A percentile compares a stretch with the other conserved stretches of the same genome.
Conservation (phyloP, 1,139 yeast genomes). For the Blastobotrys buckinghamii region DNA sequence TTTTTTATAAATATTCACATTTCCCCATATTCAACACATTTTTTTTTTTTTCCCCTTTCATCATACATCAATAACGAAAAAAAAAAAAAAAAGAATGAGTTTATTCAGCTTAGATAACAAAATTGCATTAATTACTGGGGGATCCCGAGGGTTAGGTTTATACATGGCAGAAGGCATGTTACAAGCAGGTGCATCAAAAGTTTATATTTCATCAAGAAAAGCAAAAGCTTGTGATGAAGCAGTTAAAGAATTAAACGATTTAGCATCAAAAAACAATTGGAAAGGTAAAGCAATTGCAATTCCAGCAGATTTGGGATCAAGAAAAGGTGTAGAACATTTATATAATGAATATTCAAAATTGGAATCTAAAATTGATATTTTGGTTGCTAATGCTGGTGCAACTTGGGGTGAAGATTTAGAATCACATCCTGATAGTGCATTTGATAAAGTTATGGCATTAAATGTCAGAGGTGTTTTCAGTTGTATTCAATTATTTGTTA, state of each 20-base stretch:
- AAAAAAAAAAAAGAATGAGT: not conserved
- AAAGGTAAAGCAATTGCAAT: constrained; percentile 46
- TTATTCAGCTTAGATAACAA: constrained; percentile 40
- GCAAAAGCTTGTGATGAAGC: constrained; percentile 59
- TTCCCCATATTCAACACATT: not conserved
- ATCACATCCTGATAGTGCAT: constrained; percentile 55
- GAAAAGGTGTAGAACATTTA: constrained; percentile 46
- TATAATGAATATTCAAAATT: constrained; percentile 39
- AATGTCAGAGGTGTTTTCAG: constrained; percentile 70
- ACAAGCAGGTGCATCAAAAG: constrained; percentile 55
- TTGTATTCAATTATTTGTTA: constrained; percentile 57
- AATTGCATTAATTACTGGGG: constrained; percentile 71
- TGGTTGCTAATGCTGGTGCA: constrained; percentile 78
- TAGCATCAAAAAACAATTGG: constrained; percentile 40
- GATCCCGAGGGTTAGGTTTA: constrained; percentile 70
- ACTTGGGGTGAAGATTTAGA: constrained; percentile 69
- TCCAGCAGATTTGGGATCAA: constrained; percentile 56
- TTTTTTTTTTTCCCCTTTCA: not conserved
- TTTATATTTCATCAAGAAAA: constrained; percentile 65
- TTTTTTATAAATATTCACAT: not conserved
- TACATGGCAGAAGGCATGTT: constrained; percentile 63
- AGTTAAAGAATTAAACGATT: constrained; percentile 43
- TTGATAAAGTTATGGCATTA: constrained; percentile 58
- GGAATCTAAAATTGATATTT: constrained; percentile 47
- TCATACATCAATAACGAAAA: not conserved